A percentile compares a stretch with the other conserved stretches of the same genome.
These are phyloP conservation scores for Diaporthe humulicola DNA, from an alignment of 2,329 filamentous ascomycete species.

Conservation along the genomic window DNA sequence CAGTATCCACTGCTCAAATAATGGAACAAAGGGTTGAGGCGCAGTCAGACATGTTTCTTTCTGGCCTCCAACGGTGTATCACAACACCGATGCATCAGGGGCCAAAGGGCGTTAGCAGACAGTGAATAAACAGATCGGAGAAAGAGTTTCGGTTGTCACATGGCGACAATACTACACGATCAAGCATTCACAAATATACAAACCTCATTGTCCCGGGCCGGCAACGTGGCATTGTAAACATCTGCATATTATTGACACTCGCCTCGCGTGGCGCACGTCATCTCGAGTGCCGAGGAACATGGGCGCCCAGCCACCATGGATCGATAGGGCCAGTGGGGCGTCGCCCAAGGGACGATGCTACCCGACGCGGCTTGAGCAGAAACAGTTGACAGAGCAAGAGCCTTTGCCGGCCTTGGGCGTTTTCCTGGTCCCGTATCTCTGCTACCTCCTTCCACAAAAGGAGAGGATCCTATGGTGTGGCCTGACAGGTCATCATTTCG, in stretches of 20 bases:
- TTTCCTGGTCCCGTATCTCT: not conserved
- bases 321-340: slow-evolving; percentile 7
- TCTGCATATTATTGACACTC: not conserved
- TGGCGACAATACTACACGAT: not conserved
- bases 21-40: too few relatives aligned
- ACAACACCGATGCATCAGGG: not conserved
- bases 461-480: slow-evolving; percentile 20
- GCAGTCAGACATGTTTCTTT: not conserved
- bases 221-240: slow-evolving; percentile 15
- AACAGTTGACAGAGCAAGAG: not conserved
- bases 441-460: slow-evolving; percentile 24
- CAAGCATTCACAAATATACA: not conserved
- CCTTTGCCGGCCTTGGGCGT: not conserved
- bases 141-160: not conserved
- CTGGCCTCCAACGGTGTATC: not conserved
- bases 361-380: not conserved
- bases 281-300: slow-evolving; percentile 4
- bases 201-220: too few relatives aligned
- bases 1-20: not conserved
- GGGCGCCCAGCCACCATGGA: slow-evolving; percentile 8
- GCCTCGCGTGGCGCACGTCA: slow-evolving; percentile 16
- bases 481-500: not conserved
- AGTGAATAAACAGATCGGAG: not conserved
- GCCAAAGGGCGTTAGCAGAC: not conserved
- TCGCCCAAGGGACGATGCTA: not conserved